A percentile compares a stretch with the other conserved stretches of the same genome.
These are phyloP conservation scores for Penicillium sp. DNA, from an alignment of 2,329 filamentous ascomycete species.

Conservation along the genomic window DNA sequence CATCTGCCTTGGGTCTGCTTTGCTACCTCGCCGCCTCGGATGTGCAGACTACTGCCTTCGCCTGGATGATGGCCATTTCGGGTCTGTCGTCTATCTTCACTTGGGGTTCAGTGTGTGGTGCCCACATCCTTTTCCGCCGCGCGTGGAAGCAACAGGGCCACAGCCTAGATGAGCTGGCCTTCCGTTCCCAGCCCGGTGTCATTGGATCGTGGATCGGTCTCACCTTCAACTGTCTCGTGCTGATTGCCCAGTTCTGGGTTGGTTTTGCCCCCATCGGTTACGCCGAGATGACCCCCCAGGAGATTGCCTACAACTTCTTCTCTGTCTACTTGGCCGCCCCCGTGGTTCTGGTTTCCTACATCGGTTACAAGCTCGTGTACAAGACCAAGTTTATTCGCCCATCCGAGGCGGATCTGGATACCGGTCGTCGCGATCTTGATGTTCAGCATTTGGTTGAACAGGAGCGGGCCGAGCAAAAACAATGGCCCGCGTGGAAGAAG, in stretches of 20 bases:
- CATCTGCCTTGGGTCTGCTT: constrained; percentile 69
- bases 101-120: constrained; percentile 81
- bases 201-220: constrained; percentile 79
- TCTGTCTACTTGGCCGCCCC: constrained; percentile 57
- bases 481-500: constrained; percentile 76
- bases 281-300: constrained; percentile 42
- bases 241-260: constrained; percentile 85
- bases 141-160: constrained; percentile 73
- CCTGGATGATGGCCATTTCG: constrained; percentile 76
- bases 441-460: constrained; percentile 74
- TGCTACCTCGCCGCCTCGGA: constrained; percentile 71
- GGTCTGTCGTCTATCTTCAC: constrained; percentile 73
- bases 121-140: constrained; percentile 84
- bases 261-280: constrained; percentile 73
- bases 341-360: constrained; percentile 61
- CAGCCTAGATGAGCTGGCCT: constrained; percentile 74
- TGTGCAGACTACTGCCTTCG: constrained; percentile 63
- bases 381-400: constrained; percentile 66
- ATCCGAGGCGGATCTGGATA: constrained; percentile 81
- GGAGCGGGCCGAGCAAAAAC: constrained; percentile 70
- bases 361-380: constrained; percentile 73
- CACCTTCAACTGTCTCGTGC: constrained; percentile 69
- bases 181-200: constrained; percentile 75
- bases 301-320: constrained; percentile 68
- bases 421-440: constrained; percentile 82